These are phyloP conservation scores for Plasmodium billcollinsi DNA, from an alignment of 169 alveolate species.

Conservation along the genomic window DNA sequence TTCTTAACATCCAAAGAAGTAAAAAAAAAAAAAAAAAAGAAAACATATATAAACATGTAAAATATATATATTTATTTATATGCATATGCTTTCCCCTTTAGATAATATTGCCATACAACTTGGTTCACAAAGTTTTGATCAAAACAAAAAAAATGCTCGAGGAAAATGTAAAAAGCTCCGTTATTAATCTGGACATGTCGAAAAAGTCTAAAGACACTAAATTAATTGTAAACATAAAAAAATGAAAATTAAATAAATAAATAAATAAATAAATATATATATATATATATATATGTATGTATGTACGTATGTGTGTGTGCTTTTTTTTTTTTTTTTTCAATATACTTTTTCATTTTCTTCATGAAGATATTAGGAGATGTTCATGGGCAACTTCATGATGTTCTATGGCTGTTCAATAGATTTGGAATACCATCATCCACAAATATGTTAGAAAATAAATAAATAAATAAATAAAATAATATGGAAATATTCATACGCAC, in stretches of 20 bases:
- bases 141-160: slow-evolving; percentile 59
- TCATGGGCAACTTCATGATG: slow-evolving; percentile 94
- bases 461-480: background rate
- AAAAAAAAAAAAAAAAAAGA: background rate
- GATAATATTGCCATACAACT: slow-evolving; percentile 28
- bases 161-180: slow-evolving; percentile 57
- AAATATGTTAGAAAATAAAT: slow-evolving; percentile 78
- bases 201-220: slow-evolving; percentile 56
- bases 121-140: slow-evolving; percentile 24
- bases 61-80: background rate
- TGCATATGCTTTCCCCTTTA: background rate
- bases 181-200: slow-evolving; percentile 33
- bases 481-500: too few species aligned
- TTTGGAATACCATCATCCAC: slow-evolving; percentile 92
- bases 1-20: slow-evolving; percentile 49
- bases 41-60: background rate
- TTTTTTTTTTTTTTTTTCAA: background rate
- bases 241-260: background rate
- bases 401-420: slow-evolving; percentile 91
- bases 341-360: background rate
- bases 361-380: slow-evolving; percentile 90
- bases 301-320: background rate
- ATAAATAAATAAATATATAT: background rate
- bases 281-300: too few species aligned
- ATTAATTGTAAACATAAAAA: slow-evolving; percentile 18